Base-by-base conservation (phyloP, 163 green algal genomes). In the Prototheca cutis region DNA sequence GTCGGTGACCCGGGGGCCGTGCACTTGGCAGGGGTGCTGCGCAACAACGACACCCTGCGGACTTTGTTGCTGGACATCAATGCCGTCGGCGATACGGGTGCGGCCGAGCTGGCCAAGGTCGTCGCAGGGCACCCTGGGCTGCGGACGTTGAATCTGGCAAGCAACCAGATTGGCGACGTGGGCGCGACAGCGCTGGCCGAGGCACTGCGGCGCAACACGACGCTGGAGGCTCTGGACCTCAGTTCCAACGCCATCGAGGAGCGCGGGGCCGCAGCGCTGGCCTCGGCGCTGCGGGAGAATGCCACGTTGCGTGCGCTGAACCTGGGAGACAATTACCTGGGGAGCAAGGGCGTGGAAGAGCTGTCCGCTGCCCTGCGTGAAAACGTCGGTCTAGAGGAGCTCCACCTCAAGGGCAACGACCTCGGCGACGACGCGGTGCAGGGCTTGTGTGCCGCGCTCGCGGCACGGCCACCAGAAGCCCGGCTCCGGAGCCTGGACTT, bases 371-470 rank as follows among this genome's bases (percentile, higher is more conserved):
- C 93, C 65, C 67, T 97, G 57, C 63, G 76, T 36, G 48, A 71
- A 13, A 42, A 36, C 48, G 36, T 45, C 8, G 47, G 58, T 6
- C 66, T 98, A 6, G 71, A 75, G 34, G 85, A 91, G 40, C 70
- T 98, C 31, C 94, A 94, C 66, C 63, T 96, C 21, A 95, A 98
- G 81, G 97, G 95, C 85, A 98, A 98, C 66, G 91, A 98, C 56
- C 71, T 98, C 24, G 82, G 84, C 4, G 76, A 95, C 60, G 63
- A 42, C 3, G 87, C 85, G 8, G 79, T 70, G 13, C 80, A 79
- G 47, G 76, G 70, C 1, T 65, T 77, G 45, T 72, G 70, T 57
- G 73, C 82, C 40, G 23, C 32, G 52, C 52, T 58, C 51, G 73
- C 82, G 32, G 78, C 85, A 58, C 80, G 83, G 54, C 70, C 77